Evolutionary conservation across 129 eudicot species (phyloP).

Genomic region (Escallonia rubra): DNA sequence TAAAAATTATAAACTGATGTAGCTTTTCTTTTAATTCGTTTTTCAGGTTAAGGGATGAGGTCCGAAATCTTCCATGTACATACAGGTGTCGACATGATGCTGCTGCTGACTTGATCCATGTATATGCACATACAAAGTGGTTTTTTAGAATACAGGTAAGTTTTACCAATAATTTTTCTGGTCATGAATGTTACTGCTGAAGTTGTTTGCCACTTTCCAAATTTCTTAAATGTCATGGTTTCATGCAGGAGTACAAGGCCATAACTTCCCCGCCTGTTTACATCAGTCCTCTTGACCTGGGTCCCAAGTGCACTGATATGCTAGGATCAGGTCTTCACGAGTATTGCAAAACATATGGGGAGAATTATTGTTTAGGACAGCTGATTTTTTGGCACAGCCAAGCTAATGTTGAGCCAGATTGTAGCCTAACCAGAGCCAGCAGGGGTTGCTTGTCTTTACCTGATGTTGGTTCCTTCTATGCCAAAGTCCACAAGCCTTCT

Average conservation of each 20-base stretch:
- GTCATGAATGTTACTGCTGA: background rate
- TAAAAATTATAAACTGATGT: background rate
- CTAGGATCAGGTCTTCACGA: slow-evolving; percentile 74
- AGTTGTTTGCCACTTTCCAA: background rate
- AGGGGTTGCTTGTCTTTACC: slow-evolving; percentile 93
- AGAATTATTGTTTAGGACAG: slow-evolving; percentile 92
- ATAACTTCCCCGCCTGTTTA: slow-evolving; percentile 83
- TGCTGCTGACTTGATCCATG: slow-evolving; percentile 95
- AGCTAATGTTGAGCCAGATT: slow-evolving; percentile 81
- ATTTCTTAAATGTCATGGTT: background rate
- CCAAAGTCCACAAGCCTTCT: slow-evolving; percentile 75
- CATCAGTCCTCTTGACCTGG: slow-evolving; percentile 90
- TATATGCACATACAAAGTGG: slow-evolving; percentile 81
- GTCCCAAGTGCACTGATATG: slow-evolving; percentile 79
- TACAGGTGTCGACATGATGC: slow-evolving; percentile 90
- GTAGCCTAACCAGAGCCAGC: slow-evolving; percentile 56
- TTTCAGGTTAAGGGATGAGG: slow-evolving; percentile 92
- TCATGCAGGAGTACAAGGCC: slow-evolving; percentile 70
- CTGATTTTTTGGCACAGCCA: slow-evolving; percentile 90
- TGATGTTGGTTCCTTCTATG: slow-evolving; percentile 83
- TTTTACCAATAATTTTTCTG: background rate
- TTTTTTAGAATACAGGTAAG: slow-evolving; percentile 72
- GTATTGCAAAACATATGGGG: slow-evolving; percentile 76
- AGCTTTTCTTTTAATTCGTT: background rate
- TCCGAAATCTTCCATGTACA: slow-evolving; percentile 79